phyloP scores from a whole-genome alignment of 345 rosid genomes.

The Hibiscus trionum region DNA sequence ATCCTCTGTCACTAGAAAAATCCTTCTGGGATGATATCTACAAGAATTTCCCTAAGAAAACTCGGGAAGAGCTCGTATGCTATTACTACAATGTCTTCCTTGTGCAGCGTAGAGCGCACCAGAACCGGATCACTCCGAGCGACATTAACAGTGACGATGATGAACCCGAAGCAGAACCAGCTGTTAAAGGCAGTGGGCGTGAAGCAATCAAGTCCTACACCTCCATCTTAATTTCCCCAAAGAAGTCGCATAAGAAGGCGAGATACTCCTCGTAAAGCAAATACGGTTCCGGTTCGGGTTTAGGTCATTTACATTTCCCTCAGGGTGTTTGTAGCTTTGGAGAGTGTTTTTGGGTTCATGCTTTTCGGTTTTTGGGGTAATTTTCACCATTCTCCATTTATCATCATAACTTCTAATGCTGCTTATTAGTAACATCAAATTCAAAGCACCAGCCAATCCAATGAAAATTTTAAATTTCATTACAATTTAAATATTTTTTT shows the following conservation, averaged over 20 bases:
- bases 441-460: too few relatives aligned
- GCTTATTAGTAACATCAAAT: too few relatives aligned
- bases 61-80: slow-evolving; percentile 52
- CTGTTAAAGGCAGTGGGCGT: slow-evolving; percentile 14
- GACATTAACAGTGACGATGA: slow-evolving; percentile 67
- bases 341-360: too few relatives aligned
- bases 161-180: slow-evolving; percentile 26
- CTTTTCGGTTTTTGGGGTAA: too few relatives aligned
- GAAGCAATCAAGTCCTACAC: slow-evolving; percentile 27
- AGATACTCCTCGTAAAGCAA: slow-evolving; percentile 11
- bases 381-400: too few relatives aligned
- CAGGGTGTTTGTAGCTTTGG: not conserved
- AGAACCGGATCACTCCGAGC: slow-evolving; percentile 45
- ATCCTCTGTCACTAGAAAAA: slow-evolving; percentile 28
- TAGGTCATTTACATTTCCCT: not conserved
- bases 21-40: slow-evolving; percentile 43
- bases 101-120: slow-evolving; percentile 65
- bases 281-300: not conserved
- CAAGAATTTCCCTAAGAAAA: slow-evolving; percentile 37
- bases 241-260: slow-evolving; percentile 30
- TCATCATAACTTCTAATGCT: too few relatives aligned
- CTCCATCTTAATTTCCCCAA: slow-evolving; percentile 42
- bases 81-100: slow-evolving; percentile 73
- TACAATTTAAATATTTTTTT: too few relatives aligned
- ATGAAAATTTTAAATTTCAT: too few relatives aligned